A percentile compares a stretch with the other conserved stretches of the same genome.
Evolutionary conservation across 208 protist genomes (phyloP).

Genomic region (Phytomonas francai): DNA sequence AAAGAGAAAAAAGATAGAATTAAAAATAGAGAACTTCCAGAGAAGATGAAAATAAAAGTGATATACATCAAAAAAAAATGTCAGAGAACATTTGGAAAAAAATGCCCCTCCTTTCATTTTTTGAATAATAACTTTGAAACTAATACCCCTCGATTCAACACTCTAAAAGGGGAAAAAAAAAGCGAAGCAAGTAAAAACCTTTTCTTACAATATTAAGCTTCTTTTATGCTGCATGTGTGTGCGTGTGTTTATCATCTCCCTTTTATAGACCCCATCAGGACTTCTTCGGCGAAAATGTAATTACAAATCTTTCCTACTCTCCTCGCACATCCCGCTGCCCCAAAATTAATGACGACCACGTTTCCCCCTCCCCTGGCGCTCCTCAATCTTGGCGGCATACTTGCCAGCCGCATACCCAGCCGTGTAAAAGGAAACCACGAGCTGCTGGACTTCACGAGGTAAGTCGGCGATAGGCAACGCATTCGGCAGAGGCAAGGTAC

Average conservation of each 20-base stretch:
- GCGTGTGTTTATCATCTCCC: constrained; percentile 1
- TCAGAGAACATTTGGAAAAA: neutral
- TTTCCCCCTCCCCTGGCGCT: neutral
- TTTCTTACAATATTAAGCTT: constrained; percentile 11
- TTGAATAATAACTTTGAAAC: no score
- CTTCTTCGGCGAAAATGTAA: neutral
- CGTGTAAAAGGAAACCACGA: constrained; percentile 45
- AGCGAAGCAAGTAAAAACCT: constrained; percentile 6
- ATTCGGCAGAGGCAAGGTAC: neutral
- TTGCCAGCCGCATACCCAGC: constrained; percentile 48
- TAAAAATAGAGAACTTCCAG: constrained; percentile 9
- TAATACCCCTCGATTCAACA: no score
- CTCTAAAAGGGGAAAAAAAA: neutral
- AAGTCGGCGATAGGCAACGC: constrained; percentile 10
- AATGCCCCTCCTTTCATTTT: no score
- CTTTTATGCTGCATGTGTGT: neutral
- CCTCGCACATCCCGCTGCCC: neutral
- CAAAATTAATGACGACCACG: constrained; percentile 10
- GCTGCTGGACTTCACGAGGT: constrained; percentile 22
- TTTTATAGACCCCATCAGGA: neutral
- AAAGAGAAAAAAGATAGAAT: constrained; percentile 6
- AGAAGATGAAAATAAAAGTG: constrained; percentile 15
- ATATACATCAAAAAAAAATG: constrained; percentile 7
- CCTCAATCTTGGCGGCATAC: constrained; percentile 19
- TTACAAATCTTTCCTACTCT: neutral